Percentiles rank a stretch among this genome's conserved stretches.
These are phyloP conservation scores for Rhododendron mucronatum DNA, from an alignment of 148 eudicot genomes.

Conservation along the genomic window DNA sequence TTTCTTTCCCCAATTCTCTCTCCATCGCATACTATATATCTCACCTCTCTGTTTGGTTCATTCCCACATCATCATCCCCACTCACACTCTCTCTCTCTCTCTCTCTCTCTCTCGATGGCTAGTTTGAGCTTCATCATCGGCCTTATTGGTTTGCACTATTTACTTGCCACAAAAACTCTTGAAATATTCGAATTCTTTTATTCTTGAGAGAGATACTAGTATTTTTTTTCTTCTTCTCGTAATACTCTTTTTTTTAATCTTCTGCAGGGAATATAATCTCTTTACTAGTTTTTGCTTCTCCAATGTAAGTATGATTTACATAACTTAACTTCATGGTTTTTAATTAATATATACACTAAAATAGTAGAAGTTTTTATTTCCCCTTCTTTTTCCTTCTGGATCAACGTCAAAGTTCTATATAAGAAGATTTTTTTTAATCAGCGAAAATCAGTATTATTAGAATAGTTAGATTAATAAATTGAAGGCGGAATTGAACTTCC, in stretches of 20 bases:
- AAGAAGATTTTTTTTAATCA: too few species aligned
- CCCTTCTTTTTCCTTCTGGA: too few species aligned
- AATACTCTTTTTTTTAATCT: neutral
- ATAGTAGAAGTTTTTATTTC: too few species aligned
- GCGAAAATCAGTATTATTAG: too few species aligned
- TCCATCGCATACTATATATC: neutral
- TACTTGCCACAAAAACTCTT: too few species aligned
- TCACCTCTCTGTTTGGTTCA: neutral
- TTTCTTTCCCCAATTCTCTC: neutral
- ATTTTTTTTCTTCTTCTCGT: too few species aligned
- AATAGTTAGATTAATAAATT: too few species aligned
- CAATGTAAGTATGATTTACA: constrained; percentile 4
- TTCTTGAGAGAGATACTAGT: neutral
- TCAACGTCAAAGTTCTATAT: too few species aligned
- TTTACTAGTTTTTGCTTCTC: constrained; percentile 26
- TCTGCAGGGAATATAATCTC: constrained; percentile 27
- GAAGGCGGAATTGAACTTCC: too few species aligned
- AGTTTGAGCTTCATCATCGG: constrained; percentile 40
- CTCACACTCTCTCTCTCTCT: neutral
- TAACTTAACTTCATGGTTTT: neutral
- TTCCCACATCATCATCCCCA: neutral
- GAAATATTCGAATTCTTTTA: neutral
- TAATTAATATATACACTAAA: neutral
- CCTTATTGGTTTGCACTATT: constrained; percentile 18
- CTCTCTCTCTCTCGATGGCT: constrained; percentile 17